Evolutionary conservation across 2,329 filamentous ascomycete genomes (phyloP), one percentile per base, ranked within the genome.

Genomic region (Monilinia laxa): DNA sequence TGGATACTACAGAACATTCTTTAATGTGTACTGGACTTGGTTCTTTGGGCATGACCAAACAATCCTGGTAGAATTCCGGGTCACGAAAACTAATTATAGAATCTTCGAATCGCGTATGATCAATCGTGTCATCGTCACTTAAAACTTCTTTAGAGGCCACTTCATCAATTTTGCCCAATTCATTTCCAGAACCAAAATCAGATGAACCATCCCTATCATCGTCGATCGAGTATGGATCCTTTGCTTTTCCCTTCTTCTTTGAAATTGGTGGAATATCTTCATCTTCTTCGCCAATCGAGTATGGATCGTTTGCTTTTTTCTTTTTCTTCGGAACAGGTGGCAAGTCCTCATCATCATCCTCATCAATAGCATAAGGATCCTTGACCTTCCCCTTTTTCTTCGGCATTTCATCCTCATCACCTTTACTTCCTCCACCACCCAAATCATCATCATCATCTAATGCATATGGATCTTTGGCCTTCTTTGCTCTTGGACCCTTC

Each of bases 41-140:
- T 25, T 58, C 55, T 3, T 66, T 56, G 7, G 65, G 51, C 40
- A 47, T 38, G 25, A 69, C 58, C 57, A 75, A 55, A 60, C 72
- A 74, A 64, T 76, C 73, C 7, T 72, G 68, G 60, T 73, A 74
- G 25, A 73, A 74, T 45, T 67, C 72, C 12, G 73, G 70, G 65
- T 75, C 71, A 3, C 70, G 69, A 65, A 73, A 73, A 59, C 67
- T 71, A 12, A 70, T 31, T 14, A 59, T 38, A 35, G 52, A 65
- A 6, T 67, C 66, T n/a, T 65, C 64, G 20, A 38, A 60, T 45
- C 54, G 12, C 18, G 35, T n/a, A 51, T 53, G 47, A 23, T 23
- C 58, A 18, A 62, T 51, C 4, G 45, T 62, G 23, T 63, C 55
- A 31, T 47, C 47, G n/a, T 67, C 65, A 9, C 56, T 57, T 31